Percentiles rank a stretch among this genome's conserved stretches.
Conservation (phyloP, 1,284 basidiomycete genomes). For the Irpex rosettiformis region DNA sequence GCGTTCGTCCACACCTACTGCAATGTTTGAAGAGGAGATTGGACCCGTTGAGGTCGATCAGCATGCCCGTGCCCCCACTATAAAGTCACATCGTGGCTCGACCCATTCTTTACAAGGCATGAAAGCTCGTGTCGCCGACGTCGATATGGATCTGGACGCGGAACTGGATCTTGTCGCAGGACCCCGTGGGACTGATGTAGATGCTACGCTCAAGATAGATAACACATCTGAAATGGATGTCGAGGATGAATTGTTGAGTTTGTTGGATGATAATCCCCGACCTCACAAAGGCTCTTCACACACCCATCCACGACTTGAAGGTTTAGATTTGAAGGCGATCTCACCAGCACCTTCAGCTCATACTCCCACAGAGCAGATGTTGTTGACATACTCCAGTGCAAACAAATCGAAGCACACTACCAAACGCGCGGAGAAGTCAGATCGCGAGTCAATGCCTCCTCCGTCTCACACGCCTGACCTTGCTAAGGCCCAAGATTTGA, state of each 20-base stretch:
- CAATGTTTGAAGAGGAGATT: constrained; percentile 43
- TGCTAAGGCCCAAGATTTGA: constrained; percentile 7
- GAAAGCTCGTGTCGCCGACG: constrained; percentile 11
- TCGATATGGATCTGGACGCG: constrained; percentile 23
- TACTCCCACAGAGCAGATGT: constrained; percentile 6
- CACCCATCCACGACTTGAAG: background rate
- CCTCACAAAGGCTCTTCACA: background rate
- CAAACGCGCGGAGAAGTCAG: constrained; percentile 20
- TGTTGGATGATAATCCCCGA: constrained; percentile 40
- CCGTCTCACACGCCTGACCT: constrained; percentile 40
- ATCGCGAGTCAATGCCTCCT: constrained; percentile 58
- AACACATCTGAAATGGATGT: constrained; percentile 54
- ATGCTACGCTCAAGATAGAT: constrained; percentile 30
- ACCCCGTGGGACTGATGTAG: constrained; percentile 17
- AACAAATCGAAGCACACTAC: constrained; percentile 4
- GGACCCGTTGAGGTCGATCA: background rate
- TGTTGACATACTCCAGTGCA: background rate
- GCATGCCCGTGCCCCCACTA: background rate
- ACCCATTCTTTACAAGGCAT: background rate
- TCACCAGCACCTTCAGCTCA: background rate
- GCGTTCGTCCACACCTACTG: constrained; percentile 23
- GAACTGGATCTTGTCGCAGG: constrained; percentile 24
- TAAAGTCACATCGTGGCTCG: background rate
- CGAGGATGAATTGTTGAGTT: constrained; percentile 66
- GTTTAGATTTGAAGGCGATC: background rate